These are phyloP conservation scores for Pseudocercospora eumusae DNA, from an alignment of 2,329 filamentous ascomycete genomes.

Conservation along the genomic window DNA sequence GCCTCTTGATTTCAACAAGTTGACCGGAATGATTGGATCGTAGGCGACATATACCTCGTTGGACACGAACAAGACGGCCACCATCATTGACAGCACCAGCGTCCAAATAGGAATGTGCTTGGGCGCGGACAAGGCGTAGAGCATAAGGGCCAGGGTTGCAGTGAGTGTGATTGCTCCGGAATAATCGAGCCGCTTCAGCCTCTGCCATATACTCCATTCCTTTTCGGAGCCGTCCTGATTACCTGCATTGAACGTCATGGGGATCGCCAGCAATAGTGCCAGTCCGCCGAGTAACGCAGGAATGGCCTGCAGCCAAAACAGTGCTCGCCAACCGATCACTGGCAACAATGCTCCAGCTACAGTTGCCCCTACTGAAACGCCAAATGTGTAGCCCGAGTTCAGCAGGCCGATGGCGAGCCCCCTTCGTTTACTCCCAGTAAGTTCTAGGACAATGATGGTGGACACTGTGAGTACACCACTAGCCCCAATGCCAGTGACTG, in stretches of 20 bases:
- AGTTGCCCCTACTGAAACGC: constrained; percentile 70
- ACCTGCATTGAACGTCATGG: constrained; percentile 45
- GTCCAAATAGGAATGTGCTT: constrained; percentile 60
- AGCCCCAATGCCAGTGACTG: constrained; percentile 67
- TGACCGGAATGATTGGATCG: constrained; percentile 74
- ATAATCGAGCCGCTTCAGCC: constrained; percentile 70
- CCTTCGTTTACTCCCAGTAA: constrained; percentile 65
- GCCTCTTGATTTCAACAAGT: constrained; percentile 68
- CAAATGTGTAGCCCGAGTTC: constrained; percentile 71
- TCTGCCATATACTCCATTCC: constrained; percentile 50
- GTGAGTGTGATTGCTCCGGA: constrained; percentile 67
- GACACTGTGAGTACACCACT: constrained; percentile 72
- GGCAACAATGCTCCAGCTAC: constrained; percentile 67
- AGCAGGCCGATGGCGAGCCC: constrained; percentile 74
- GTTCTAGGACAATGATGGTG: constrained; percentile 74
- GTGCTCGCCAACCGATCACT: constrained; percentile 67
- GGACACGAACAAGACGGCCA: constrained; percentile 60
- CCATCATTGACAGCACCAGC: constrained; percentile 60
- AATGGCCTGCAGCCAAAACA: constrained; percentile 74
- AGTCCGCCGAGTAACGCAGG: constrained; percentile 62
- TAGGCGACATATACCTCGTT: constrained; percentile 64
- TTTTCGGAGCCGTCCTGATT: constrained; percentile 23
- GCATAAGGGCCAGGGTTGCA: constrained; percentile 67
- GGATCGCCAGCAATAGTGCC: constrained; percentile 66
- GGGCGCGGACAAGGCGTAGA: constrained; percentile 68